phyloP scores from a whole-genome alignment of 148 eudicot species.

The Polygonum maritimum region DNA sequence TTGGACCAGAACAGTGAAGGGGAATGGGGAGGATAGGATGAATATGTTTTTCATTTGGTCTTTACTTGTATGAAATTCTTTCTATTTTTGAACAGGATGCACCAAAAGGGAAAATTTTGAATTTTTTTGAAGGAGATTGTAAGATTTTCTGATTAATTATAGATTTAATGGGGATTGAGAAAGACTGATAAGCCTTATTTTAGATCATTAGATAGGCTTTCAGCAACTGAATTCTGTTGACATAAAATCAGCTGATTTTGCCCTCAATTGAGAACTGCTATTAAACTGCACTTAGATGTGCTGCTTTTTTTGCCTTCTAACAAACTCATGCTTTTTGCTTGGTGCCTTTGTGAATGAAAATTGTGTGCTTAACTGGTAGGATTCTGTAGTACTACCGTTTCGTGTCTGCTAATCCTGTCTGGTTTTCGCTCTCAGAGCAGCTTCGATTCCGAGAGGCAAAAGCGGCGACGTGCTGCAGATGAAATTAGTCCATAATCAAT shows the following conservation, averaged over 20 bases:
- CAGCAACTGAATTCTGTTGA: neutral
- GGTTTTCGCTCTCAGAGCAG: constrained; percentile 27
- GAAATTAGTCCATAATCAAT: constrained; percentile 41
- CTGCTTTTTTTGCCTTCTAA: neutral
- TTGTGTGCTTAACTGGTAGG: neutral
- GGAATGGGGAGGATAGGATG: neutral
- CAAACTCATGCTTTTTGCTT: neutral
- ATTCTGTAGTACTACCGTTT: neutral
- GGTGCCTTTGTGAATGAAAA: neutral
- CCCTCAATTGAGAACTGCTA: neutral
- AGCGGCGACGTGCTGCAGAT: constrained; percentile 40
- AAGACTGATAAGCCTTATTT: neutral
- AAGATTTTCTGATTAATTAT: neutral
- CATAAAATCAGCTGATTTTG: neutral
- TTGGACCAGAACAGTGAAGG: neutral
- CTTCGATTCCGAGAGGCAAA: constrained; percentile 47
- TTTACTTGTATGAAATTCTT: neutral
- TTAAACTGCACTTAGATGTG: neutral
- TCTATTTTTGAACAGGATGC: neutral
- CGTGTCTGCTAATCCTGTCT: neutral
- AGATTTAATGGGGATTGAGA: neutral
- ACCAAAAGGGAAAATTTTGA: neutral
- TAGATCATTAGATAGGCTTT: neutral
- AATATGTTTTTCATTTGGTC: neutral
- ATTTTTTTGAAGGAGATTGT: neutral